Evolutionary conservation across 1,284 basidiomycete species (phyloP).

Genomic region (Ganoderma leucocontextum): DNA sequence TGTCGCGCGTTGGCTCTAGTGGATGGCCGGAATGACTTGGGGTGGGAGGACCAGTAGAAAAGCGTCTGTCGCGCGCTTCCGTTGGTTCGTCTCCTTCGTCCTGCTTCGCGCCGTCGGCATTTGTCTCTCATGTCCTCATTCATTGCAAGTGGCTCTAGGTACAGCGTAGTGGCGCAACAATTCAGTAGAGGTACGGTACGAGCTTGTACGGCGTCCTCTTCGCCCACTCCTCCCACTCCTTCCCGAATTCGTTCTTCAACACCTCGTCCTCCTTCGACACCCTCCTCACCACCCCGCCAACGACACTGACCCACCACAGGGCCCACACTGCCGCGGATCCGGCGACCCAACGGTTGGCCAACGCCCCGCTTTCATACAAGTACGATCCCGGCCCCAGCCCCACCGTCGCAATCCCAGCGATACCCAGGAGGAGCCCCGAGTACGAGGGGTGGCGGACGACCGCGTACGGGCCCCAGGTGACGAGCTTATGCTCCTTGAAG

Average conservation of each 20-base stretch:
- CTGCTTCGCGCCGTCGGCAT: too few relatives aligned
- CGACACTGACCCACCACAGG: background rate
- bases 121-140: too few relatives aligned
- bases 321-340: background rate
- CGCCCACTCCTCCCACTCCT: constrained; percentile 20
- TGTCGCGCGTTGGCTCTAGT: too few relatives aligned
- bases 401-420: background rate
- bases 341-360: background rate
- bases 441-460: constrained; percentile 1
- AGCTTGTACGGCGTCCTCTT: constrained; percentile 16
- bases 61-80: too few relatives aligned
- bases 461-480: constrained; percentile 2
- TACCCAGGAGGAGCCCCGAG: background rate
- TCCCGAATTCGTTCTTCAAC: constrained; percentile 14
- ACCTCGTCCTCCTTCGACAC: constrained; percentile 13
- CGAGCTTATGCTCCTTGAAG: constrained; percentile 8
- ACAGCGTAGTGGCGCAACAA: background rate
- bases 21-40: too few relatives aligned
- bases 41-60: too few relatives aligned
- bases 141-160: background rate
- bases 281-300: constrained; percentile 3
- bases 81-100: too few relatives aligned
- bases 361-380: background rate
- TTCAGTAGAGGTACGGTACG: constrained; percentile 12
- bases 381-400: background rate